A percentile compares a stretch with the other conserved stretches of the same genome.
These are phyloP conservation scores for Hsuehochloa calcarea DNA, from an alignment of 176 grass and related monocot species.

Conservation along the genomic window DNA sequence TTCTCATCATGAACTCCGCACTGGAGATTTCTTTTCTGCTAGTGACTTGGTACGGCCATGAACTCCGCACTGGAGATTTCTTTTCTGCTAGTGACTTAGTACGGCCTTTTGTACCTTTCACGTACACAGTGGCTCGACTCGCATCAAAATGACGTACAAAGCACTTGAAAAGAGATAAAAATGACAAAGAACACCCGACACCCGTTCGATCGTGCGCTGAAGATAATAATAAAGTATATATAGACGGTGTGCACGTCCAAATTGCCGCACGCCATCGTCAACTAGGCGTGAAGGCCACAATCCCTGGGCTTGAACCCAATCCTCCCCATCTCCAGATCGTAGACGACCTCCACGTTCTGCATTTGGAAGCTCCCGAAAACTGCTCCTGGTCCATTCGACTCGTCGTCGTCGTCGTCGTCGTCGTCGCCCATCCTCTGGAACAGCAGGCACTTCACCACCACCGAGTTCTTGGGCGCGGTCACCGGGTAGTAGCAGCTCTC, in stretches of 20 bases:
- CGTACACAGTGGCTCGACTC: not conserved
- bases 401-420: not conserved
- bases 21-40: not conserved
- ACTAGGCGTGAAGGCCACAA: conserved; percentile 9
- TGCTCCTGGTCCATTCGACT: not conserved
- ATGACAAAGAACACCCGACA: not conserved
- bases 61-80: not conserved
- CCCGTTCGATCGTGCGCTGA: not conserved
- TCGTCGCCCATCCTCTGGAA: conserved; percentile 40
- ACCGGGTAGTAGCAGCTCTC: conserved; percentile 48
- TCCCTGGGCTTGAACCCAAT: conserved; percentile 45
- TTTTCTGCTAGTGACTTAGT: not conserved
- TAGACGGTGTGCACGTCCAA: not conserved
- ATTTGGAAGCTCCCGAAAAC: conserved; percentile 55
- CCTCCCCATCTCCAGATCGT: conserved; percentile 39
- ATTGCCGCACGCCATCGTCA: not conserved
- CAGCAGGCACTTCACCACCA: conserved; percentile 49
- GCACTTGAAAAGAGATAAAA: not conserved
- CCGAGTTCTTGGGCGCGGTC: conserved; percentile 27
- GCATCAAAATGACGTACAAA: not conserved
- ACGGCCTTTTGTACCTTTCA: not conserved
- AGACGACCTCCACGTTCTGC: conserved; percentile 55
- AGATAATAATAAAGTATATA: not conserved
- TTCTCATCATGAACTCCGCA: not conserved
- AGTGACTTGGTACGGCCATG: not conserved